Evolutionary conservation across 306 rosid genomes (phyloP).

Genomic region (Alnus rubra): DNA sequence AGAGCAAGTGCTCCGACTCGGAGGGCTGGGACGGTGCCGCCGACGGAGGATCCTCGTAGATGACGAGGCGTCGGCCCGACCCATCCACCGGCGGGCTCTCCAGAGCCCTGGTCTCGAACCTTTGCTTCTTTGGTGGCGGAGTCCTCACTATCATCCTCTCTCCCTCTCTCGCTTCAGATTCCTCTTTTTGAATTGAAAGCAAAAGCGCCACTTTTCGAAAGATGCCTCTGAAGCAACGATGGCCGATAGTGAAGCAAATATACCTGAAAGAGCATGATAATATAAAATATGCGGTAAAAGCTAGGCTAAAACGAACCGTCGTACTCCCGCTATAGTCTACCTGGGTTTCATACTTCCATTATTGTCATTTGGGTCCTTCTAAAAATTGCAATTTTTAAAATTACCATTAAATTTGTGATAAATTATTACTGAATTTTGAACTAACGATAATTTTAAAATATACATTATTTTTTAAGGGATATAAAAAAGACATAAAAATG

Average conservation of each 20-base stretch:
- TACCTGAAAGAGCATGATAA: neutral
- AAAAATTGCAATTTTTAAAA: too few relatives aligned
- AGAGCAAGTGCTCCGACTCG: slow-evolving; percentile 45
- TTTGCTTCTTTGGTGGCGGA: slow-evolving; percentile 76
- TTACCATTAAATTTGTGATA: too few relatives aligned
- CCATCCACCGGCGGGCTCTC: slow-evolving; percentile 24
- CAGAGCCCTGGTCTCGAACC: slow-evolving; percentile 37
- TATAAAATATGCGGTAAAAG: too few relatives aligned
- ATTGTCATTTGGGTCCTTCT: too few relatives aligned
- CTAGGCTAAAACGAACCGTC: too few relatives aligned
- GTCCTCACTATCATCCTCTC: slow-evolving; percentile 70
- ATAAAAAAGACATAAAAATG: too few relatives aligned
- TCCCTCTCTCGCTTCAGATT: neutral
- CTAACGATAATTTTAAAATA: too few relatives aligned
- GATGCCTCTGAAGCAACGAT: neutral
- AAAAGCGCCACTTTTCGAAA: slow-evolving; percentile 28
- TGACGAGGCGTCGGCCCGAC: slow-evolving; percentile 53
- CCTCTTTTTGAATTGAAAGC: slow-evolving; percentile 9
- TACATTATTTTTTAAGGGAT: too few relatives aligned
- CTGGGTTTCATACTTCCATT: too few relatives aligned
- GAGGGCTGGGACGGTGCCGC: slow-evolving; percentile 30
- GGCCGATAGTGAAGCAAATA: neutral
- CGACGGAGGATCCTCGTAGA: slow-evolving; percentile 64
- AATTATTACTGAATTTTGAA: too few relatives aligned
- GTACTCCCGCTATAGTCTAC: too few relatives aligned